A percentile compares a stretch with the other conserved stretches of the same genome.
These are phyloP conservation scores for Diaporthe amygdali DNA, from an alignment of 2,329 filamentous ascomycete species.

Conservation along the genomic window DNA sequence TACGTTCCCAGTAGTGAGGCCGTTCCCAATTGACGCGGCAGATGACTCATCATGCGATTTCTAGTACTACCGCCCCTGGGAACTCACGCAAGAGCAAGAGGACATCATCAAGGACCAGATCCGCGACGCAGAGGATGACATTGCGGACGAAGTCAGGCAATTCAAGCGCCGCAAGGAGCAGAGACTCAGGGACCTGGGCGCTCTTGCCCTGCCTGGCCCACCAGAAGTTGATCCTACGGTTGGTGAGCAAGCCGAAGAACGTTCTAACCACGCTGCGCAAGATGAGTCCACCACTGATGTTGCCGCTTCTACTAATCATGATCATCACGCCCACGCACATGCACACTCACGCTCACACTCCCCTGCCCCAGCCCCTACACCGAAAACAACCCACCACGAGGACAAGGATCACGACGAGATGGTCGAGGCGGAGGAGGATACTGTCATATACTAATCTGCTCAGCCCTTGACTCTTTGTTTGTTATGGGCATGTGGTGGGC, in stretches of 20 bases:
- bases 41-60: conserved; percentile 10
- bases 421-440: conserved; percentile 86
- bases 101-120: conserved; percentile 74
- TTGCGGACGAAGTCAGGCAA: conserved; percentile 69
- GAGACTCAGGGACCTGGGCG: conserved; percentile 43
- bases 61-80: conserved; percentile 88
- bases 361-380: conserved; percentile 29
- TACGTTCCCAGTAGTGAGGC: conserved; percentile 51
- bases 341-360: conserved; percentile 15
- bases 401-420: conserved; percentile 67
- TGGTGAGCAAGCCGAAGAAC: conserved; percentile 50
- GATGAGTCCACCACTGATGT: conserved; percentile 39
- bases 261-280: conserved; percentile 40
- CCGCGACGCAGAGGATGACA: conserved; percentile 63
- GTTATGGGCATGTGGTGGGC: neutral
- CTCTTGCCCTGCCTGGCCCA: conserved; percentile 32
- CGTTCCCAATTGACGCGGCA: neutral
- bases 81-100: conserved; percentile 72
- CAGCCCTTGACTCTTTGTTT: neutral
- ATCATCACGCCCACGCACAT: neutral
- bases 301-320: conserved; percentile 34
- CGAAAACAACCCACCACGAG: conserved; percentile 33
- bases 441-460: conserved; percentile 77
- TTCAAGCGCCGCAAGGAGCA: conserved; percentile 59
- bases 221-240: conserved; percentile 40